These are phyloP conservation scores for Torrubiellomyces zombiae DNA, from an alignment of 2,329 filamentous ascomycete species.

Conservation along the genomic window DNA sequence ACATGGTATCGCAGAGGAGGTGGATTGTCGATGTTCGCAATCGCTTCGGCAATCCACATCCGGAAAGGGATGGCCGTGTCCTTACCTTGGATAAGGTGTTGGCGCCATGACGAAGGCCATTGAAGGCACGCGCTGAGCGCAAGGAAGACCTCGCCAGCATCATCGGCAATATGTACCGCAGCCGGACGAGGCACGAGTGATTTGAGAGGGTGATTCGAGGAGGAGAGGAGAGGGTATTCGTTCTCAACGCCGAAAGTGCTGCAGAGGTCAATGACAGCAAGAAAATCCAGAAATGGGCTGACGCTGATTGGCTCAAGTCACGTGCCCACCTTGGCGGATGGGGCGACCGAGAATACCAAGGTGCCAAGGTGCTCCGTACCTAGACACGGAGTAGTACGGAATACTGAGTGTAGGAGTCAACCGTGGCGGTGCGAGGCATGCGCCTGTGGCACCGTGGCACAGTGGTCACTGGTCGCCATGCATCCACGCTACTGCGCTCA, in stretches of 20 bases:
- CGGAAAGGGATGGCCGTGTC: constrained; percentile 21
- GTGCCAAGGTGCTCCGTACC: no score
- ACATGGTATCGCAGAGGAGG: no score
- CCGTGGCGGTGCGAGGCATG: no score
- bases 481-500: no score
- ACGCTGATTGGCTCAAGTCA: constrained; percentile 23
- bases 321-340: constrained; percentile 13
- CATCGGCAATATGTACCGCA: constrained; percentile 31
- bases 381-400: no score
- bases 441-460: no score
- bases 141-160: constrained; percentile 92
- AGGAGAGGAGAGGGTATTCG: no score
- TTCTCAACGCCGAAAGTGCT: constrained; percentile 19
- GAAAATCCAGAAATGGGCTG: constrained; percentile 27
- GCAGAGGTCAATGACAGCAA: constrained; percentile 17
- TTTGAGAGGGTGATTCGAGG: constrained; percentile 18
- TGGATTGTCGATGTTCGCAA: no score
- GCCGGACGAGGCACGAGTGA: constrained; percentile 18
- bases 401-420: no score
- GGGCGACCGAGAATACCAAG: no score
- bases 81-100: constrained; percentile 59
- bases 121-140: constrained; percentile 75
- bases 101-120: constrained; percentile 58
- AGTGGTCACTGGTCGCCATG: no score
- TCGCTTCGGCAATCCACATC: no score